A percentile compares a stretch with the other conserved stretches of the same genome.
Evolutionary conservation across 495 filamentous ascomycete genomes (phyloP).

Genomic region (Hypoxylon intermedium): DNA sequence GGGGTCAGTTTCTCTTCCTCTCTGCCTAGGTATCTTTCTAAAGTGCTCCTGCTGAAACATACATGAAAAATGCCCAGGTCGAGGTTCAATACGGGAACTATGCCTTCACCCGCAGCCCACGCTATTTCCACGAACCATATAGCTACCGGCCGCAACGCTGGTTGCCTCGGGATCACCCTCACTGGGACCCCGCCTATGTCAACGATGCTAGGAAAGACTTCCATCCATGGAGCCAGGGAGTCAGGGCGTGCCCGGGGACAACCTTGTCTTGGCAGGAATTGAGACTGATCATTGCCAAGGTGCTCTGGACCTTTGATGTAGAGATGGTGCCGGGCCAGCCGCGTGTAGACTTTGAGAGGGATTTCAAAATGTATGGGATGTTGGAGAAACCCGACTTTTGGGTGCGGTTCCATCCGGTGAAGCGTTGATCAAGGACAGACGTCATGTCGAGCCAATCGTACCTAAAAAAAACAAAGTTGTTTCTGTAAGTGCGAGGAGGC

Average conservation of each 20-base stretch:
- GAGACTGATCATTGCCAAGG: slow-evolving; percentile 38
- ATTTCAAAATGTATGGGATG: slow-evolving; percentile 26
- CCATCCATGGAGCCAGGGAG: slow-evolving; percentile 36
- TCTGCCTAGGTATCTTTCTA: no score
- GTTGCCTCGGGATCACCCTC: slow-evolving; percentile 26
- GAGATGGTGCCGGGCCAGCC: slow-evolving; percentile 13
- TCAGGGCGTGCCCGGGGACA: slow-evolving; percentile 28
- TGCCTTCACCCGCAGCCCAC: slow-evolving; percentile 11
- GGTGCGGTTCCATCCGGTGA: slow-evolving; percentile 15
- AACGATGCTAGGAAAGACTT: slow-evolving; percentile 22
- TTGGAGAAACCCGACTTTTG: slow-evolving; percentile 25
- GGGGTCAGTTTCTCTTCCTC: slow-evolving; percentile 23
- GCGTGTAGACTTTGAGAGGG: slow-evolving; percentile 10
- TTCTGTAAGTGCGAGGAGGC: no score
- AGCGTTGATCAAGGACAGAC: no score
- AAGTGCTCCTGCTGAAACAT: no score
- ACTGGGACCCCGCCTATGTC: slow-evolving; percentile 16
- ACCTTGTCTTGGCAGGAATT: slow-evolving; percentile 29
- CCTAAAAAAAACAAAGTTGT: no score
- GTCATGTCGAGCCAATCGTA: no score
- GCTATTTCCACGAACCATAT: slow-evolving; percentile 29
- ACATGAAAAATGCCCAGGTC: slow-evolving; percentile 1
- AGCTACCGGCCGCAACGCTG: slow-evolving; percentile 32
- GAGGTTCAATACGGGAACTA: slow-evolving; percentile 8
- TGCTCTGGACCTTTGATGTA: slow-evolving; percentile 40